Conservation (phyloP, 177 flowering plant genomes). For the Vitis hybrid region DNA sequence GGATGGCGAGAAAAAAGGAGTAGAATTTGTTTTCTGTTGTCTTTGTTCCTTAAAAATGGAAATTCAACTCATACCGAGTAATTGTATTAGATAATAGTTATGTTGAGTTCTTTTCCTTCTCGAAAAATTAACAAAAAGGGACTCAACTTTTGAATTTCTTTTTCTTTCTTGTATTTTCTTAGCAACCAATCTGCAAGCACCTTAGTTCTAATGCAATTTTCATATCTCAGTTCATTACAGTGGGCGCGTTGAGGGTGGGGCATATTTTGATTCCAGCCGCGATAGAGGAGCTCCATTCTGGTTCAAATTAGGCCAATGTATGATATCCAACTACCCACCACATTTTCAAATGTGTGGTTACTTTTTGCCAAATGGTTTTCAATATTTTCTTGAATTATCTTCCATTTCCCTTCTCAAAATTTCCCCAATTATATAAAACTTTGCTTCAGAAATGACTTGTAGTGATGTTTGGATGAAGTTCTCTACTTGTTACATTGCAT, state of each 20-base stretch:
- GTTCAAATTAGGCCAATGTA: constrained; percentile 63
- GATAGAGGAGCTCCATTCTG: constrained; percentile 40
- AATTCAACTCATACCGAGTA: too few species aligned
- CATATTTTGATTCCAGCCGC: constrained; percentile 36
- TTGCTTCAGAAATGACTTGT: too few species aligned
- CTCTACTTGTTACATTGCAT: not conserved
- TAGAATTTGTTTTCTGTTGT: too few species aligned
- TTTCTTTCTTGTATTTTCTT: not conserved
- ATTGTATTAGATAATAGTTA: too few species aligned
- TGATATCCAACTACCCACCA: not conserved
- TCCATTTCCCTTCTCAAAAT: not conserved
- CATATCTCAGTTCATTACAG: constrained; percentile 47
- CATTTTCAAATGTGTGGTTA: too few species aligned
- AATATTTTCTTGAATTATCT: not conserved
- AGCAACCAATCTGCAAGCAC: not conserved
- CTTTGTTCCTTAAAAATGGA: too few species aligned
- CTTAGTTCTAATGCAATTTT: not conserved
- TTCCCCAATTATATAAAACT: not conserved
- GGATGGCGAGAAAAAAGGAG: too few species aligned
- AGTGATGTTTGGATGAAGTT: not conserved
- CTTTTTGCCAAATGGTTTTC: too few species aligned
- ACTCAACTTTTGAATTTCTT: not conserved
- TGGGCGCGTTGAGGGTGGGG: constrained; percentile 43
- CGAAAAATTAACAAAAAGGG: too few species aligned
- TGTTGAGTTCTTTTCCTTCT: too few species aligned